Conservation (phyloP, 75 land plant genomes). For the Cunninghamia lanceolata region DNA sequence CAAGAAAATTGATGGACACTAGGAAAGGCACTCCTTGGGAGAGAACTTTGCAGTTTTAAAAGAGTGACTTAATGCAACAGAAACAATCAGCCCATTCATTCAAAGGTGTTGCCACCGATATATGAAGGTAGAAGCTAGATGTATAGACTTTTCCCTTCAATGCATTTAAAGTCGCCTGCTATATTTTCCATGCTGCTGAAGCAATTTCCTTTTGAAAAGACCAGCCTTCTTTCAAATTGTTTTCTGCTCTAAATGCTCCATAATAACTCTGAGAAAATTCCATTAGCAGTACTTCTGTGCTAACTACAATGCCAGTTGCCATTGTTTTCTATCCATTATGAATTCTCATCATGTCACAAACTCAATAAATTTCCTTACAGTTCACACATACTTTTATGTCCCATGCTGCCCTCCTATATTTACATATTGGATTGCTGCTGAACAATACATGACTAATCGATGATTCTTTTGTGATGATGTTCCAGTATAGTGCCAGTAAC, state of each 20-base stretch:
- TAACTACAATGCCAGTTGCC: not conserved
- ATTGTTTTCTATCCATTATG: not conserved
- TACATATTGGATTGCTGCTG: not conserved
- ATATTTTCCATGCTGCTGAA: not conserved
- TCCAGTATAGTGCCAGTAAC: not conserved
- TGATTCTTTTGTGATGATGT: not conserved
- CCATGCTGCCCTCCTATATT: not conserved
- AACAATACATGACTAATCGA: not conserved
- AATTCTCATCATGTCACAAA: not conserved
- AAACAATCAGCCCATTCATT: not conserved
- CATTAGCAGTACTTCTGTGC: not conserved
- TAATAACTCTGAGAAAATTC: not conserved
- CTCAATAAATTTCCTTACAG: not conserved
- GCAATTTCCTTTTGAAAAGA: not conserved
- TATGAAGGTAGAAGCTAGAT: not conserved
- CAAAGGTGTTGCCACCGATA: not conserved
- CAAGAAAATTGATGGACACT: not conserved
- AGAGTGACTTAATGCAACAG: not conserved
- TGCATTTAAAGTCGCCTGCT: not conserved
- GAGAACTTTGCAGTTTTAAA: not conserved
- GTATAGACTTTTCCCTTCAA: not conserved
- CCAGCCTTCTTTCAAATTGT: not conserved
- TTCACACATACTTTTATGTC: not conserved
- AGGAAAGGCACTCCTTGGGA: not conserved
- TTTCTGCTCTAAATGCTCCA: not conserved